Evolutionary conservation across 1,284 basidiomycete genomes (phyloP), one percentile per base, ranked within the genome.

Genomic region (Fomitopsis betulina): DNA sequence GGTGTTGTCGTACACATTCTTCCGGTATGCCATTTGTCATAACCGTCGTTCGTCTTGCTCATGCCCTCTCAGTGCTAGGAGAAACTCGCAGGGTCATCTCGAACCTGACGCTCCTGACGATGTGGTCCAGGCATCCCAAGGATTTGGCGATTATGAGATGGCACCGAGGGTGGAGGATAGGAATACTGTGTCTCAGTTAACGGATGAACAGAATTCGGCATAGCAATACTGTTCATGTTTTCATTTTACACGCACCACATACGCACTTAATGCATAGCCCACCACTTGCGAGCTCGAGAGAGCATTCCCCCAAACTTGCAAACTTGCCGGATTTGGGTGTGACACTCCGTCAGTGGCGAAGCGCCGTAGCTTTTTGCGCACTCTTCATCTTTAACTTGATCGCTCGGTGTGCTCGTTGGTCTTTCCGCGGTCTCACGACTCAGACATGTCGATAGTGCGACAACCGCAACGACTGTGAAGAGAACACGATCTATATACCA

Each of bases 1-100:
- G 10, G 93, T 99, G 0, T 73, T 99, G 56, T 95, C 91, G 49
- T 99, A 99, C 74, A 99, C 97, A 0, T 99, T 99, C 79, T 99
- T 99, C 84, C 83, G 85, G 93, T 93, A 62, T 61, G 84, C 65
- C 40, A 30, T 27, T n/a, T 4, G 2, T 19, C n/a, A 38, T 23
- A 45, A 7, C 37, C 23, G 19, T 50, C 30, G 7, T 10, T 25
- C 21, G 5, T 19, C 17, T 32, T 6, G 45, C 32, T 35, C 12
- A 17, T 23, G 15, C 13, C 5, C 32, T 4, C 61, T 23, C 70
- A 93, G 93, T 59, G 91, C 93, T 9, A 81, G 91, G 57, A 78
- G 93, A 62, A 95, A 95, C 67, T 75, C 82, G 30, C 80, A 81
- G 63, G 94, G 94, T 5, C 89, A 94, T 59, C 78, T 93, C 9